Conservation (phyloP, 176 grass and related monocot species). For the Lolium perenne region DNA sequence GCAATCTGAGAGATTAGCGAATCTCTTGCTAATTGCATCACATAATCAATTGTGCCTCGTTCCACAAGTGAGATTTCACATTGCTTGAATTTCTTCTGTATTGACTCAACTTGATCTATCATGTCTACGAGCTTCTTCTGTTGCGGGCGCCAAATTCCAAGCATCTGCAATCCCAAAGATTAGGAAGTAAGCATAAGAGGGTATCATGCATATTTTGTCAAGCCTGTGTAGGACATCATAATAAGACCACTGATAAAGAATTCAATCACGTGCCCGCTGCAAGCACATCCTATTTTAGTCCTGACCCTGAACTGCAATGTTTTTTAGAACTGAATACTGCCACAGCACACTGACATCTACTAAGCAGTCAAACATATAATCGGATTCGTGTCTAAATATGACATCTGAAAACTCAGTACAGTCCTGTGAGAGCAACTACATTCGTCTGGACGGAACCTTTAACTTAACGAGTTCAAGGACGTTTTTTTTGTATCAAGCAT, state of each 20-base stretch:
- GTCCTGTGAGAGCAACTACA: not conserved
- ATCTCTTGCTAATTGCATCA: conserved; percentile 70
- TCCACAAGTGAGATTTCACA: conserved; percentile 52
- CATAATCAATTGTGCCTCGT: conserved; percentile 45
- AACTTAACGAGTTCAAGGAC: not conserved
- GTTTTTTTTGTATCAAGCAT: not conserved
- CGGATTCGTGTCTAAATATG: not conserved
- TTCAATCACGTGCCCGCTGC: not conserved
- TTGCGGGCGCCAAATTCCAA: conserved; percentile 50
- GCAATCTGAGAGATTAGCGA: conserved; percentile 59
- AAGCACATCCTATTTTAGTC: not conserved
- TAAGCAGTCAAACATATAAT: not conserved
- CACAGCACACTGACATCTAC: not conserved
- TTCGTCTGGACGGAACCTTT: not conserved
- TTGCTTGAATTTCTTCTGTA: conserved; percentile 58
- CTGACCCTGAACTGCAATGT: not conserved
- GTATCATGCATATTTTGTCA: not conserved
- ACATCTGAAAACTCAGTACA: not conserved
- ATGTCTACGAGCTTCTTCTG: conserved; percentile 51
- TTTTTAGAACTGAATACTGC: conserved; percentile 1
- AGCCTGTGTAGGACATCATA: not conserved
- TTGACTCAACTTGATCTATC: conserved; percentile 50
- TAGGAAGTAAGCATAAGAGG: not conserved
- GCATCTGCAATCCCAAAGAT: conserved; percentile 49
- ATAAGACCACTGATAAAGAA: not conserved